A percentile compares a stretch with the other conserved stretches of the same genome.
phyloP scores from a whole-genome alignment of 768 basidiomycete genomes.

The Tricholoma matsutake region DNA sequence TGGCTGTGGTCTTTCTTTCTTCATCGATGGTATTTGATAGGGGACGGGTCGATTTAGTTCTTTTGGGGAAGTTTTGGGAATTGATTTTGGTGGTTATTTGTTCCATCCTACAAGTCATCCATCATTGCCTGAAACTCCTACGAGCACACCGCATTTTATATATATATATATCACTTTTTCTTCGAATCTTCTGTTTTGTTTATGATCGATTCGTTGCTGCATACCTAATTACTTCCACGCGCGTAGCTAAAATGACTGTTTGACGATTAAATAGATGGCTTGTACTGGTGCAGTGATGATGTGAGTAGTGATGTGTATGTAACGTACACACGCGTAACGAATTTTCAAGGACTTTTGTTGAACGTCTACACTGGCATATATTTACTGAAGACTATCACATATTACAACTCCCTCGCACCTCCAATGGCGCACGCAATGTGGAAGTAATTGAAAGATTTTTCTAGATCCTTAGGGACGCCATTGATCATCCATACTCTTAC shows the following conservation, averaged over 20 bases:
- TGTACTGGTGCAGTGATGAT: not conserved
- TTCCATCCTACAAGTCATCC: not conserved
- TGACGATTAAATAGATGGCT: conserved; percentile 5
- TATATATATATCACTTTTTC: not conserved
- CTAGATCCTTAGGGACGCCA: no score
- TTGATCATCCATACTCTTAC: no score
- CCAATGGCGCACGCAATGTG: no score
- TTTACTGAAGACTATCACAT: no score
- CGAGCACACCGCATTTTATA: not conserved
- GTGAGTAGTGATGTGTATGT: not conserved
- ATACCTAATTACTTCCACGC: conserved; percentile 4
- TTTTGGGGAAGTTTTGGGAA: not conserved
- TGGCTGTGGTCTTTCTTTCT: conserved; percentile 3
- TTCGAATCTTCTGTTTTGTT: not conserved
- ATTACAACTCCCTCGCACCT: no score
- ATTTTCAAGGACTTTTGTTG: not conserved
- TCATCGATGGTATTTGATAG: not conserved
- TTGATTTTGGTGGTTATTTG: not conserved
- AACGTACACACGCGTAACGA: not conserved
- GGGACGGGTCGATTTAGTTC: not conserved
- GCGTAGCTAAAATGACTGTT: conserved; percentile 4
- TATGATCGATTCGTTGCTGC: not conserved
- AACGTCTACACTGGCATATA: not conserved
- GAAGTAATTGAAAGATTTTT: no score
- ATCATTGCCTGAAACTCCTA: not conserved